phyloP scores from a whole-genome alignment of 495 filamentous ascomycete species.

The Penicillium silybi region DNA sequence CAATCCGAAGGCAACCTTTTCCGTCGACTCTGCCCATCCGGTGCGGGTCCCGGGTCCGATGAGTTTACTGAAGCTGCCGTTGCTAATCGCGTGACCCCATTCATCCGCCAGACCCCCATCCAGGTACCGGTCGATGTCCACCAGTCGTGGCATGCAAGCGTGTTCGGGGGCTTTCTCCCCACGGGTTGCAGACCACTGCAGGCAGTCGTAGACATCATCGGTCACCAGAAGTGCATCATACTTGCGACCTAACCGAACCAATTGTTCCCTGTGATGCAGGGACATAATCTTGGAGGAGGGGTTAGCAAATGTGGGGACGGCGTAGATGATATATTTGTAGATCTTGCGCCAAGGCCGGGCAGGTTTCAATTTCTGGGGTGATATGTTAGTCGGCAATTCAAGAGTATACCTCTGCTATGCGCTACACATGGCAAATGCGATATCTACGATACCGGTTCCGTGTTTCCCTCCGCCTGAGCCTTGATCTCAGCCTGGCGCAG shows the following conservation, averaged over 20 bases:
- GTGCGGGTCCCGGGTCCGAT: constrained; percentile 73
- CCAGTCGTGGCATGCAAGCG: constrained; percentile 62
- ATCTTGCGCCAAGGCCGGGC: constrained; percentile 54
- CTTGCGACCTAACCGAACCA: constrained; percentile 65
- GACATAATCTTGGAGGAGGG: constrained; percentile 74
- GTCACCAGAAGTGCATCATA: constrained; percentile 75
- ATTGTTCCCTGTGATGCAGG: constrained; percentile 50
- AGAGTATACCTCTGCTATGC: not conserved
- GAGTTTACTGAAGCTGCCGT: constrained; percentile 83
- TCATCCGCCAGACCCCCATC: constrained; percentile 50
- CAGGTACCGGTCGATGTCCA: constrained; percentile 69
- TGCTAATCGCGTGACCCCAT: constrained; percentile 75
- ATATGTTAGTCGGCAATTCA: not conserved
- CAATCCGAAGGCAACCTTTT: constrained; percentile 62
- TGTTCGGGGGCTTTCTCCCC: constrained; percentile 22
- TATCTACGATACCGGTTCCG: constrained; percentile 32
- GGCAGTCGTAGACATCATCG: constrained; percentile 89
- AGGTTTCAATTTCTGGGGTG: constrained; percentile 35
- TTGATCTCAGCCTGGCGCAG: constrained; percentile 34
- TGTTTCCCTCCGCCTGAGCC: constrained; percentile 26
- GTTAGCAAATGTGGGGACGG: constrained; percentile 78
- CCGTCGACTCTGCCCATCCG: constrained; percentile 76
- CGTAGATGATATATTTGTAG: constrained; percentile 82
- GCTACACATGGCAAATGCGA: not conserved
- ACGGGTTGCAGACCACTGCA: constrained; percentile 61